Evolutionary conservation across 768 basidiomycete genomes (phyloP).

Genomic region (Mycena latifolia): DNA sequence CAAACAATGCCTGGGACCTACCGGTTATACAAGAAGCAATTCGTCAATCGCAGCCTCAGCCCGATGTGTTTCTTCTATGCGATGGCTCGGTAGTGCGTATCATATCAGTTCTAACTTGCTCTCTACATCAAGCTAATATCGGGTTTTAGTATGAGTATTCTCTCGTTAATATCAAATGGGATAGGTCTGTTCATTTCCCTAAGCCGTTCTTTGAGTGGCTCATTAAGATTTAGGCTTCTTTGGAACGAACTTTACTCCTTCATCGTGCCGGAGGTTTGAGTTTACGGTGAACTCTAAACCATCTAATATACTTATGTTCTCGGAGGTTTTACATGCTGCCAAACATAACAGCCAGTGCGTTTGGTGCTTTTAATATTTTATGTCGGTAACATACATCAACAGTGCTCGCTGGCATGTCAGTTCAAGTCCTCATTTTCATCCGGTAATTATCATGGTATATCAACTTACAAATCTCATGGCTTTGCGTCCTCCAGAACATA

Average conservation of each 20-base stretch:
- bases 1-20: slow-evolving; percentile 21
- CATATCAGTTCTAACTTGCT: background rate
- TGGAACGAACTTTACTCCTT: slow-evolving; percentile 6
- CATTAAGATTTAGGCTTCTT: slow-evolving; percentile 11
- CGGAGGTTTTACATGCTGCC: slow-evolving; percentile 28
- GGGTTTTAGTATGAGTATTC: slow-evolving; percentile 11
- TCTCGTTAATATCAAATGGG: slow-evolving; percentile 21
- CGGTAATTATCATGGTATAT: slow-evolving; percentile 12
- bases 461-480: background rate
- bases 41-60: slow-evolving; percentile 4
- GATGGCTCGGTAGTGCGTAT: slow-evolving; percentile 21
- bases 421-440: slow-evolving; percentile 23
- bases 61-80: slow-evolving; percentile 30
- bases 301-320: too few species aligned
- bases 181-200: slow-evolving; percentile 6
- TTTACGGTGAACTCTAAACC: too few species aligned
- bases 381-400: background rate
- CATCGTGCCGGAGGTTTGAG: slow-evolving; percentile 3
- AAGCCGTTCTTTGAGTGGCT: background rate
- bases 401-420: slow-evolving; percentile 29
- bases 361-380: background rate
- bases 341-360: slow-evolving; percentile 27
- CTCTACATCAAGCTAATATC: background rate
- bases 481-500: slow-evolving; percentile 3
- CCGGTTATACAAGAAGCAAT: slow-evolving; percentile 20